Percentiles rank a stretch among this genome's conserved stretches.
Evolutionary conservation across 768 basidiomycete species (phyloP).

Genomic region (Kwoniella sp.): DNA sequence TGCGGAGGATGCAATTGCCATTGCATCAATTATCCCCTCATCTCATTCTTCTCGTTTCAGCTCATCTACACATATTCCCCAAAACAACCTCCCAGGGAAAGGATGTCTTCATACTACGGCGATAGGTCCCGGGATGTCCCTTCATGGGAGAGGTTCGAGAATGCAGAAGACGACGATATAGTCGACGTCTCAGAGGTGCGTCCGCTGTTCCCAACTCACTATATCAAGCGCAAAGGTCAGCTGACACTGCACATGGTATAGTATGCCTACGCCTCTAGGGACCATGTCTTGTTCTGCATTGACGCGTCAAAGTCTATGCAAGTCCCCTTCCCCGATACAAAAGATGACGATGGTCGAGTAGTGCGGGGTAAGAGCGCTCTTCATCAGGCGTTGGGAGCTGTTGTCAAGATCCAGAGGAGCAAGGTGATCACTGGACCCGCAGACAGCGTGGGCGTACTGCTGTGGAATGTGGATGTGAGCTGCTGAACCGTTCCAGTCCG

Average conservation of each 20-base stretch:
- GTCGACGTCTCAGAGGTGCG: constrained; percentile 48
- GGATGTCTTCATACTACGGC: constrained; percentile 50
- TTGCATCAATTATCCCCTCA: background rate
- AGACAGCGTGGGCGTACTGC: constrained; percentile 83
- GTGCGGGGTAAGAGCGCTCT: constrained; percentile 67
- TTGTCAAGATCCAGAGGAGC: constrained; percentile 81
- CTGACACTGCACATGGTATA: constrained; percentile 53
- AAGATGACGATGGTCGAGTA: constrained; percentile 61
- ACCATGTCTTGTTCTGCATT: constrained; percentile 92
- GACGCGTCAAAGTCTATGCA: constrained; percentile 93
- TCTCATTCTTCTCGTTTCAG: background rate
- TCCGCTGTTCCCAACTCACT: background rate
- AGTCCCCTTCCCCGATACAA: constrained; percentile 64
- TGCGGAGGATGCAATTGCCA: too few species aligned
- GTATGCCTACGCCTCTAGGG: constrained; percentile 73
- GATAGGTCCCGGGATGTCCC: constrained; percentile 40
- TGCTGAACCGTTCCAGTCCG: background rate
- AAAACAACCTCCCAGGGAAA: too few species aligned
- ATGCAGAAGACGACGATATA: constrained; percentile 44
- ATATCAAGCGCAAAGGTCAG: background rate
- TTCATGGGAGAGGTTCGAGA: constrained; percentile 46
- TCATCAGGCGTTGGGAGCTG: constrained; percentile 76
- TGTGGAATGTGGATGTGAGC: constrained; percentile 73
- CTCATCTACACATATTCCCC: background rate
- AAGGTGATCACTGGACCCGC: constrained; percentile 87